Base-by-base conservation (phyloP, 1,139 yeast species). In the Zygoascus hellenicus region DNA sequence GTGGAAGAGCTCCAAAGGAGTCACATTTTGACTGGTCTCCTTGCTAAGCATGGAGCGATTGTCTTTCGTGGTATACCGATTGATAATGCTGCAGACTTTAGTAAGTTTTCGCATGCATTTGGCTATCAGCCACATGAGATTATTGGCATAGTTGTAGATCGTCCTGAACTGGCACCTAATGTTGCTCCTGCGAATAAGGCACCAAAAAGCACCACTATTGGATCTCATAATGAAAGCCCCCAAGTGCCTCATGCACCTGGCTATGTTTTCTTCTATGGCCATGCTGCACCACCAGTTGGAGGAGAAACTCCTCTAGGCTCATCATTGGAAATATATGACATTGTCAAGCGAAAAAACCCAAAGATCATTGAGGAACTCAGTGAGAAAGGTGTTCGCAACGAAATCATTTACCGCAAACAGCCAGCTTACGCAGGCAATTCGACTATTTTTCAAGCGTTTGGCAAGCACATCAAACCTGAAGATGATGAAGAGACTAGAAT, bases 181-280 rank as follows among this genome's bases (percentile, higher is more conserved):
- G 52, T 50, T 7, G 51, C 52, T 14, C 52, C 52, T 9, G 52
- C 52, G 16, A 50, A 50, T 37, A 42, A 48, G 33, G 37, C 52
- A n/a, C 45, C 49, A n/a, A 43, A 45, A 28, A 46, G 43, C 13
- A 42, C 42, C 13, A 42, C 15, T 14, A 50, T 50, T 36, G 47
- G 46, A 13, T 38, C 45, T 10, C 52, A 50, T 38, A 50, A 50
- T 19, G 52, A 50, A 38, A 43, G 48, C 33, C 51, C 52, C 19
- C 52, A 50, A 28, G 52, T 50, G 14, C 52, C 52, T n/a, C 52
- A 50, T 33, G 52, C 52, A 14, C 52, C 52, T 29, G 49, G 41
- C n/a, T 50, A 48, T 28, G 38, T 50, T 19, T 50, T 50, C 33
- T 50, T 50, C 40, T 50, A 38, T 13, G 38, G 45, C 10, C 51